These are phyloP conservation scores for Platanus orientalis DNA, from an alignment of 164 flowering plant genomes.

Conservation along the genomic window DNA sequence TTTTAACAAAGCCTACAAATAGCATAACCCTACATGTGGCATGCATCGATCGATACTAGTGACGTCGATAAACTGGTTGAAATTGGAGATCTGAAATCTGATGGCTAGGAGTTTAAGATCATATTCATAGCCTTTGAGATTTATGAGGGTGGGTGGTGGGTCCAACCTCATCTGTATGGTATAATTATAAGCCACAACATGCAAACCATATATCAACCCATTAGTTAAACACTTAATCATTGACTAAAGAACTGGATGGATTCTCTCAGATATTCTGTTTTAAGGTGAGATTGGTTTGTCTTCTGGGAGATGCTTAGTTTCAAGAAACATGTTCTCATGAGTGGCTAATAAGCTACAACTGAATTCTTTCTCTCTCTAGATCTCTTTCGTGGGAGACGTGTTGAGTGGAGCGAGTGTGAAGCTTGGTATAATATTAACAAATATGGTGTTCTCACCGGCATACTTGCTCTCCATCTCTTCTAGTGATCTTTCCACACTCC, in stretches of 20 bases:
- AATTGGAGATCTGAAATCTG: no score
- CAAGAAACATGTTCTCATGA: conserved; percentile 27
- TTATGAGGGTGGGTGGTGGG: no score
- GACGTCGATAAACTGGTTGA: no score
- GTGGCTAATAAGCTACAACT: conserved; percentile 36
- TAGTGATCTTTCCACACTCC: background rate
- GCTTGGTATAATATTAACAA: background rate
- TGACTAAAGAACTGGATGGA: background rate
- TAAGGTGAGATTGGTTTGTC: background rate
- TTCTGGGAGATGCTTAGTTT: conserved; percentile 18
- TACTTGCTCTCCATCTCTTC: background rate
- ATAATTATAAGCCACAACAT: no score
- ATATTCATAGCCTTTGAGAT: no score
- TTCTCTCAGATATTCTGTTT: background rate
- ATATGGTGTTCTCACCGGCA: background rate
- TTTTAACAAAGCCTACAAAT: no score
- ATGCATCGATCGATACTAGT: no score
- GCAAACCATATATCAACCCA: no score
- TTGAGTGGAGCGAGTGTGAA: background rate
- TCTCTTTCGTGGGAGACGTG: conserved; percentile 10
- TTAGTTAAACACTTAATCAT: background rate
- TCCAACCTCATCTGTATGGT: no score
- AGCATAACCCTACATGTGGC: no score
- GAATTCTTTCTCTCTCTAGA: conserved; percentile 9
- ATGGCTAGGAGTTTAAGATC: no score